phyloP scores from a whole-genome alignment of 1,284 basidiomycete species.

The Gomphus bonarii region DNA sequence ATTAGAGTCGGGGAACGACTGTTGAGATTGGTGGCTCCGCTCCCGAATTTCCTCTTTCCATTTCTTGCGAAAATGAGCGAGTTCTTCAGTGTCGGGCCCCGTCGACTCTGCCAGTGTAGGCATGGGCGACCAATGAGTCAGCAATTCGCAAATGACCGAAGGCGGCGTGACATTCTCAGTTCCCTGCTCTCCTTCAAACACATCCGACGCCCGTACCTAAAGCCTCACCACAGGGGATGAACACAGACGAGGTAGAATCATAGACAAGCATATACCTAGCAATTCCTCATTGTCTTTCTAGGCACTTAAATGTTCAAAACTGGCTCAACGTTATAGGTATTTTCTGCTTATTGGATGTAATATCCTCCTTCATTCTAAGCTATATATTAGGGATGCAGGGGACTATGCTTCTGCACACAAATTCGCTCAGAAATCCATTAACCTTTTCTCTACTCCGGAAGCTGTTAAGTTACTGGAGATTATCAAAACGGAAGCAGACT shows the following conservation, averaged over 20 bases:
- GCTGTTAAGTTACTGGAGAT: constrained; percentile 58
- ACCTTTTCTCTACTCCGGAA: constrained; percentile 76
- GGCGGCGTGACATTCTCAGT: not conserved
- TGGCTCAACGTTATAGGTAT: constrained; percentile 10
- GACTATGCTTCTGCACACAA: constrained; percentile 76
- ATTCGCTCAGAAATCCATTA: constrained; percentile 85
- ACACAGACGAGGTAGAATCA: constrained; percentile 9
- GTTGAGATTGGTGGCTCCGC: constrained; percentile 18
- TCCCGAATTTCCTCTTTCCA: constrained; percentile 62
- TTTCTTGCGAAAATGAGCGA: constrained; percentile 59
- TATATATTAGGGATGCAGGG: constrained; percentile 40
- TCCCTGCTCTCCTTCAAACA: not conserved
- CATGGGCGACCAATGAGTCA: not conserved
- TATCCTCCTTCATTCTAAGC: not conserved
- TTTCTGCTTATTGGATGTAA: not conserved
- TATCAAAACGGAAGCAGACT: constrained; percentile 35
- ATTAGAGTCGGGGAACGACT: not conserved
- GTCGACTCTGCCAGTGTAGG: not conserved
- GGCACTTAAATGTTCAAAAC: constrained; percentile 10
- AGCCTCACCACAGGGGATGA: constrained; percentile 1
- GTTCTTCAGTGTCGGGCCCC: constrained; percentile 33
- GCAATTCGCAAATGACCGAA: not conserved
- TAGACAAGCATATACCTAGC: not conserved
- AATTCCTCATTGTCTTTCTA: not conserved
- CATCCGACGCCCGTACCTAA: not conserved